Conservation (phyloP, 805 yeast genomes). For the Pichia eremophila region DNA sequence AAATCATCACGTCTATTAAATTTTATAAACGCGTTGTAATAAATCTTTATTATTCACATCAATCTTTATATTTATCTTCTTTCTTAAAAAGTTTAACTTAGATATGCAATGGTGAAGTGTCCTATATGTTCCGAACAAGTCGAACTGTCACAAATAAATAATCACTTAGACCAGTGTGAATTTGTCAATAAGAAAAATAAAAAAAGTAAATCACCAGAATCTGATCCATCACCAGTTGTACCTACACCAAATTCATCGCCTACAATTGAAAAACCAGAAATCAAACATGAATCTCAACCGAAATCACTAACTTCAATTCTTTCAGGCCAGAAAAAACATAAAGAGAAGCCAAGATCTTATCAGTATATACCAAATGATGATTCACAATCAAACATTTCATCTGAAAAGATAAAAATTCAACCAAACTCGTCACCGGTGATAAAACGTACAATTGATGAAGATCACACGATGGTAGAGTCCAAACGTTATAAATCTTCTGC, state of each 20-base stretch:
- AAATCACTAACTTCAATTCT: slow-evolving; percentile 3
- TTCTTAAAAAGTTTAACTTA: neutral
- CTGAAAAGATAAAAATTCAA: neutral
- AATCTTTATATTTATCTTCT: neutral
- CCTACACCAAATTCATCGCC: neutral
- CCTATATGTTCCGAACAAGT: slow-evolving; percentile 27
- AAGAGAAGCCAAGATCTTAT: slow-evolving; percentile 7
- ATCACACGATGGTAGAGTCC: neutral
- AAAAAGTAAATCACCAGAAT: neutral
- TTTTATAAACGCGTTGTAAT: neutral
- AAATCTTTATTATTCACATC: neutral
- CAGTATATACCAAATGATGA: slow-evolving; percentile 1
- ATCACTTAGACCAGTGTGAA: slow-evolving; percentile 27
- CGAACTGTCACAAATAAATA: slow-evolving; percentile 22
- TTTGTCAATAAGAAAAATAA: neutral
- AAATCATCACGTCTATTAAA: neutral
- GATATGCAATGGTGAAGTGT: slow-evolving; percentile 23
- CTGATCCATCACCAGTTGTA: neutral
- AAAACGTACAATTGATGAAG: neutral
- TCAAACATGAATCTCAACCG: neutral
- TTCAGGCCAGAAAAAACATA: slow-evolving; percentile 3
- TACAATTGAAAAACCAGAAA: neutral
- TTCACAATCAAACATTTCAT: neutral
- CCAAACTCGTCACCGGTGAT: neutral
- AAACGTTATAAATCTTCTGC: neutral